A percentile compares a stretch with the other conserved stretches of the same genome.
Evolutionary conservation across 306 rosid genomes (phyloP).

Genomic region (Glycyrrhiza uralensis): DNA sequence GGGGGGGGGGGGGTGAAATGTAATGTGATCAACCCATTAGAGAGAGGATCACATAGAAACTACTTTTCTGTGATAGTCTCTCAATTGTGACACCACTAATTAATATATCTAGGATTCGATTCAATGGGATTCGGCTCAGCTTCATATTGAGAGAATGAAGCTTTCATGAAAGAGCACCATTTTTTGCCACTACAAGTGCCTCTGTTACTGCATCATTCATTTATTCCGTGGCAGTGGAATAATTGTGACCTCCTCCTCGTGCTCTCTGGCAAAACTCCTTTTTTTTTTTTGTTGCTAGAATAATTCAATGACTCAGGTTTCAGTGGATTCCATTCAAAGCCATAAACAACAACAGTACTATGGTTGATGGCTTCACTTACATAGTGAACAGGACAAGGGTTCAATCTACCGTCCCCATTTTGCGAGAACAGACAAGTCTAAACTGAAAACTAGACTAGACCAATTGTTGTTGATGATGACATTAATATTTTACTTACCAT

Average conservation of each 20-base stretch:
- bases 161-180: conserved; percentile 5
- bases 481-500: conserved; percentile 3
- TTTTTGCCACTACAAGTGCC: not conserved
- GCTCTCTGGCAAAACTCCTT: conserved; percentile 6
- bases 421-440: not conserved
- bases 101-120: not conserved
- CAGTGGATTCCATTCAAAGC: not conserved
- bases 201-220: not conserved
- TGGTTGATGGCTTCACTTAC: conserved; percentile 18
- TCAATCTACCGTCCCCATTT: not conserved
- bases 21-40: not conserved
- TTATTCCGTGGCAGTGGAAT: conserved; percentile 29
- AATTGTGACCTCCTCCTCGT: not conserved
- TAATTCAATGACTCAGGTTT: not conserved
- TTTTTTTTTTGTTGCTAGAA: conserved; percentile 17
- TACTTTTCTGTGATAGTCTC: conserved; percentile 18
- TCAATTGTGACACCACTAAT: not conserved
- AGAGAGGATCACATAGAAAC: not conserved
- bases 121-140: not conserved
- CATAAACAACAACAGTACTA: conserved; percentile 5
- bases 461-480: not conserved
- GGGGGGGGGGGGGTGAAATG: not conserved
- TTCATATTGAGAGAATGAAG: not conserved
- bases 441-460: not conserved
- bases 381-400: conserved; percentile 30